phyloP scores from a whole-genome alignment of 31 red algal species.

The Odonthalia washingtoniensis region DNA sequence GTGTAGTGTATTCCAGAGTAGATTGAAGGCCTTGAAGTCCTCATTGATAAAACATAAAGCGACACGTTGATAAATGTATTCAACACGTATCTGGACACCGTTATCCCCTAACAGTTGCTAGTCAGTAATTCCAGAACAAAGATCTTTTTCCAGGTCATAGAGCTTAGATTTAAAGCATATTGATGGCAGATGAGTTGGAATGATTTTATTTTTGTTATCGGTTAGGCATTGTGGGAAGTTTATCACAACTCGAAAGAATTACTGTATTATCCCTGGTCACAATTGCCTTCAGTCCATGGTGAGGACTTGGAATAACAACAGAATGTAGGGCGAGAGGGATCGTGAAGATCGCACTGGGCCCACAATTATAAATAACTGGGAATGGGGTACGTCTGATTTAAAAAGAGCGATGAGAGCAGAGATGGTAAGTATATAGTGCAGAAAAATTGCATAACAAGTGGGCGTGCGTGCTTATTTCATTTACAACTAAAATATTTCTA shows the following conservation, averaged over 20 bases:
- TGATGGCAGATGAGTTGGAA: not conserved
- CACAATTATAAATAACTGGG: too few relatives aligned
- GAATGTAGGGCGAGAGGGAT: too few relatives aligned
- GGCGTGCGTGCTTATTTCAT: too few relatives aligned
- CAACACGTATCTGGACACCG: slow-evolving; percentile 5
- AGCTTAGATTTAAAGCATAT: slow-evolving; percentile 9
- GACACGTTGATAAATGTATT: not conserved
- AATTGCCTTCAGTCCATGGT: slow-evolving; percentile 20
- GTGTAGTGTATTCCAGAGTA: not conserved
- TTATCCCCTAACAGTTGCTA: not conserved
- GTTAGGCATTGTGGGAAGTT: not conserved
- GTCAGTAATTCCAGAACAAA: not conserved
- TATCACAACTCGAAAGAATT: not conserved
- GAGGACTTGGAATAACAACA: too few relatives aligned
- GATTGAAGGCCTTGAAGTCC: not conserved
- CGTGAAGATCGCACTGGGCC: too few relatives aligned
- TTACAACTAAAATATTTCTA: too few relatives aligned
- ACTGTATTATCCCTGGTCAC: not conserved
- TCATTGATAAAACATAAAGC: slow-evolving; percentile 27
- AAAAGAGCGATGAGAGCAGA: too few relatives aligned
- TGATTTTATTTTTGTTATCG: not conserved
- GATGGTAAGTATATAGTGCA: too few relatives aligned
- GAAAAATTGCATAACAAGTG: too few relatives aligned
- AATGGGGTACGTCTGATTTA: too few relatives aligned
- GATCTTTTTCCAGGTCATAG: not conserved